A percentile compares a stretch with the other conserved stretches of the same genome.
Conservation (phyloP, 73 alveolate species). For the Tetrahymena borealis region DNA sequence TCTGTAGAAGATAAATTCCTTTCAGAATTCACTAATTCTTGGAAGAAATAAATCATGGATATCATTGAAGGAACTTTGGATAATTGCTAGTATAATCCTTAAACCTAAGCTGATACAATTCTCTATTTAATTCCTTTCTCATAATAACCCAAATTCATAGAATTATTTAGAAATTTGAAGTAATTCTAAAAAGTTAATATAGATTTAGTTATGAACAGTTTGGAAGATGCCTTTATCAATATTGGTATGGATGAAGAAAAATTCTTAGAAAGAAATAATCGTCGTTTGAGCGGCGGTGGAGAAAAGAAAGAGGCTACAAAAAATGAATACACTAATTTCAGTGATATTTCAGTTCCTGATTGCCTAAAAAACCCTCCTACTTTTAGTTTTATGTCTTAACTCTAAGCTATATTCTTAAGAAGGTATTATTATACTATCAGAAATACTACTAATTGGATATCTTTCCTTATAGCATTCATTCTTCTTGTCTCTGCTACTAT, state of each 20-base stretch:
- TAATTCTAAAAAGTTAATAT: not conserved
- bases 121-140: constrained; percentile 1
- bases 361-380: constrained; percentile 19
- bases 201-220: constrained; percentile 9
- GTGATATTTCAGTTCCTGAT: constrained; percentile 7
- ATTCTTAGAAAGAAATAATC: constrained; percentile 1
- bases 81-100: not conserved
- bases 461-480: constrained; percentile 15
- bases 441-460: constrained; percentile 11
- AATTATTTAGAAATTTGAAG: not conserved
- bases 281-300: constrained; percentile 3
- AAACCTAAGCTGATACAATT: constrained; percentile 1
- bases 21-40: not conserved
- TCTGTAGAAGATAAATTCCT: constrained; percentile 1
- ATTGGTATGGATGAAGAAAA: constrained; percentile 47
- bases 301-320: not conserved
- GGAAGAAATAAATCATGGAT: not conserved
- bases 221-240: constrained; percentile 34
- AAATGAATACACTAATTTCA: not conserved
- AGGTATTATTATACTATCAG: constrained; percentile 14
- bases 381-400: not conserved
- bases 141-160: not conserved
- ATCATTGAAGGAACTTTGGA: not conserved
- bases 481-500: constrained; percentile 26
- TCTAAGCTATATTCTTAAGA: constrained; percentile 19